Base-by-base conservation (phyloP, 495 filamentous ascomycete species). In the Oidiodendron maius region DNA sequence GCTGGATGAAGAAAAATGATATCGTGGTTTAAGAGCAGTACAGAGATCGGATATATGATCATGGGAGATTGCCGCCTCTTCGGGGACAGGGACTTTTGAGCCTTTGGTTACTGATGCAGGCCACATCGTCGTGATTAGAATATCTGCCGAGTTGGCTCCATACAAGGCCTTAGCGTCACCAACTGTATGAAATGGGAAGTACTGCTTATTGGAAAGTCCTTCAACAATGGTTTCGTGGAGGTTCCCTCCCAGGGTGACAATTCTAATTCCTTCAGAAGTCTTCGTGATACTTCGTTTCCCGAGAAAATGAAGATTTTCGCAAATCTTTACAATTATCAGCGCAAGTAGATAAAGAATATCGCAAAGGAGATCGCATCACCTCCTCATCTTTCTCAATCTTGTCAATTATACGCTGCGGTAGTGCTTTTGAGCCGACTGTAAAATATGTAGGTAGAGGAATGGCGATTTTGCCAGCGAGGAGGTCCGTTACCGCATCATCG, bases 401-500 rank as follows among this genome's bases (percentile, higher is more conserved):
- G 56, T 88, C 79, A 22, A 87, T 60, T 2, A 96, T 72, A 3
- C 68, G 60, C 13, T 68, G 60, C 2, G 93, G 94, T 13, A 98
- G 68, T 11, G 83, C 63, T 18, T 67, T 65, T 20, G 69, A 77
- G 28, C 89, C 89, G 25, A 95, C 66, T 0, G 82, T 83, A 60
- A 96, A 96, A 66, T 98, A 97, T 11, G 83, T 91, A 2, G 90
- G 81, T 2, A 95, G 67, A 0, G 89, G 81, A 11, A 96, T 74
- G 9, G 63, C 56, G 44, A 95, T 84, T 22, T 75, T 71, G 18
- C 86, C 89, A 23, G 76, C 67, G 1, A 98, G 67, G 3, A 97
- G 73, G 5, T 75, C 72, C 15, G 69, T 65, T 6, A 94, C 67
- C 41, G 80, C 70, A 3, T 76, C 71, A 24, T 82, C 72, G 35